A percentile compares a stretch with the other conserved stretches of the same genome.
phyloP scores from a whole-genome alignment of 163 green algal genomes.

The Picocystis sp. region DNA sequence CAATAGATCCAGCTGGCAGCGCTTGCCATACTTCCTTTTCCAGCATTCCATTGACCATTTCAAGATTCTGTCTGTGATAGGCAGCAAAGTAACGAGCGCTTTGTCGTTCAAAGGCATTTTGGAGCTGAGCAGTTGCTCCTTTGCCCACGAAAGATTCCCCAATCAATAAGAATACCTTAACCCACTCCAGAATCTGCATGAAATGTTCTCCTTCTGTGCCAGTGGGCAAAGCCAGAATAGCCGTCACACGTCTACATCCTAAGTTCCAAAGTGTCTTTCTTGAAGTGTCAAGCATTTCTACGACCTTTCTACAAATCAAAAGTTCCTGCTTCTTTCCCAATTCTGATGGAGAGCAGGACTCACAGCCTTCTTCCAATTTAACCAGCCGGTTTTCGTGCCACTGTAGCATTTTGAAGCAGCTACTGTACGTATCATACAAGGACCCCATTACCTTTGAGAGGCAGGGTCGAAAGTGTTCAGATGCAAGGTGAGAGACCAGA shows the following conservation, averaged over 20 bases:
- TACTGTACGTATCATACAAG: constrained; percentile 20
- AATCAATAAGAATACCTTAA: constrained; percentile 1
- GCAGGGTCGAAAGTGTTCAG: constrained; percentile 15
- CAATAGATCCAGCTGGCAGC: too few species aligned
- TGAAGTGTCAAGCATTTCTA: too few species aligned
- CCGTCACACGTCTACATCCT: too few species aligned
- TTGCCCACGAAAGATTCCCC: constrained; percentile 8
- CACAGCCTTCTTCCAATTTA: too few species aligned
- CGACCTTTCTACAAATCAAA: background rate
- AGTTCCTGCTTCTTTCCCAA: background rate
- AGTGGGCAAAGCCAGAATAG: too few species aligned
- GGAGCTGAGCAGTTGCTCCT: too few species aligned
- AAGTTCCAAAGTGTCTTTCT: too few species aligned
- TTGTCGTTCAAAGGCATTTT: too few species aligned
- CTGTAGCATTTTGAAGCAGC: constrained; percentile 17
- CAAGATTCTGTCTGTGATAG: constrained; percentile 10
- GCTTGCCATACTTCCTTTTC: constrained; percentile 14
- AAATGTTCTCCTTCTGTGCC: constrained; percentile 7
- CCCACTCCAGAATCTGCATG: constrained; percentile 11
- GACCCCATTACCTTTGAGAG: constrained; percentile 20
- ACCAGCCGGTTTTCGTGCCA: constrained; percentile 14
- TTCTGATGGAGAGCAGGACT: background rate
- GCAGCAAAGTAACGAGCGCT: constrained; percentile 14
- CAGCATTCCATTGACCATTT: constrained; percentile 10
- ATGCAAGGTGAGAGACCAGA: constrained; percentile 15